Evolutionary conservation across 148 eudicot genomes (phyloP), one percentile per base, ranked within the genome.

Genomic region (Cornus florida): DNA sequence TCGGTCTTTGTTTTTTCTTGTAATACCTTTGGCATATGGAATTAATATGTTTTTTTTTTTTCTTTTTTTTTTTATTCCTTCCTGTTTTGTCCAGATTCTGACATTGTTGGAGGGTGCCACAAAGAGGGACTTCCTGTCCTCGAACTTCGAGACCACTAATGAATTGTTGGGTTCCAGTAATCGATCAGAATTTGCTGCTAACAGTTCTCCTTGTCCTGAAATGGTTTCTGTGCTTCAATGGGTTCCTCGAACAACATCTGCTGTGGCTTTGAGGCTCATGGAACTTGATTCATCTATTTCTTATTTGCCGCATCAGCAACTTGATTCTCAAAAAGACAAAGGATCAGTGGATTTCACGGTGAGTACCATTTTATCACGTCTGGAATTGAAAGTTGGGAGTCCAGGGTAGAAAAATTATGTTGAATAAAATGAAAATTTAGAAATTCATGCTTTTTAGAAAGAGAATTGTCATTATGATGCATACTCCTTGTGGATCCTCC

Each of bases 181-280:
- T 78, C 77, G 72, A 23, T 35, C 77, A 16, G 91, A 81, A 73
- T 62, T 69, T 73, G 81, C 32, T 80, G 75, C 73, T 78, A 73
- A 80, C 81, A 75, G 65, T 75, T 67, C 57, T 57, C 79, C 79
- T 38, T 50, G 35, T 70, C 77, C 78, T 19, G 90, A 82, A 22
- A 67, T 69, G 70, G 88, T 86, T 80, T 39, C 86, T 77, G 89
- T 91, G 43, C 96, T 91, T 83, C 98, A 97, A 41, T 95, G 98
- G 98, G 72, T 95, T 69, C 91, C 91, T 33, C 84, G 70, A 39
- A 84, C 91, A 65, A 73, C 88, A 48, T 67, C 89, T 67, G 86
- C 89, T 67, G 87, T 88, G 60, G 89, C 87, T 43, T 57, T 88
- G 74, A 80, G 91, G 86, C 87, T 88, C 17, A 80, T 88, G 84